Evolutionary conservation across 163 green algal genomes (phyloP).

Genomic region (Chloromonas sp.): DNA sequence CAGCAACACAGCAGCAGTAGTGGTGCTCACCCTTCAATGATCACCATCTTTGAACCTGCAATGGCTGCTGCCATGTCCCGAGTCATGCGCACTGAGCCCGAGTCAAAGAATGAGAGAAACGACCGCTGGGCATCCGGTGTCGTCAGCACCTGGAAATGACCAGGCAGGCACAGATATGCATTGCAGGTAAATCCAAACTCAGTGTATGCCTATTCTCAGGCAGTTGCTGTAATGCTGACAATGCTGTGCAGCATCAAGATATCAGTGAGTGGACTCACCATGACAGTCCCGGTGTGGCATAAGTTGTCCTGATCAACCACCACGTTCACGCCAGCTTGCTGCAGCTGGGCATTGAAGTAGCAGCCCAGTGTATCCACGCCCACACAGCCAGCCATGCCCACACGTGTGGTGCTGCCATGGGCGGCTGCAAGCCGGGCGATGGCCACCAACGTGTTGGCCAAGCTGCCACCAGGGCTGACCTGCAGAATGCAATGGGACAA

Average conservation of each 20-base stretch:
- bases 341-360: conserved; percentile 61
- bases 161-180: background rate
- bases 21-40: conserved; percentile 49
- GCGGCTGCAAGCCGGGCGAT: conserved; percentile 60
- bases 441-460: conserved; percentile 86
- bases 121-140: conserved; percentile 86
- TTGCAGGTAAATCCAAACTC: background rate
- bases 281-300: conserved; percentile 69
- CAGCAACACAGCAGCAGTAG: too few species aligned
- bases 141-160: conserved; percentile 65
- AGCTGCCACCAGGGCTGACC: conserved; percentile 74
- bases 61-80: conserved; percentile 26
- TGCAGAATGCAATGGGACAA: conserved; percentile 16
- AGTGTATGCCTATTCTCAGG: background rate
- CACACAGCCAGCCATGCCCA: conserved; percentile 52
- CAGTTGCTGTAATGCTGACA: too few species aligned
- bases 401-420: conserved; percentile 29
- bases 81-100: conserved; percentile 5
- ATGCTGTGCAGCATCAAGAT: too few species aligned
- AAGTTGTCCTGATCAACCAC: conserved; percentile 33
- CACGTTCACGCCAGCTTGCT: conserved; percentile 65
- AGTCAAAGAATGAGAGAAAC: conserved; percentile 82
- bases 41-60: conserved; percentile 37
- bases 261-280: conserved; percentile 31
- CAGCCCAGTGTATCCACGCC: conserved; percentile 61